Conservation (phyloP, 345 rosid species). For the Gossypium australe region DNA sequence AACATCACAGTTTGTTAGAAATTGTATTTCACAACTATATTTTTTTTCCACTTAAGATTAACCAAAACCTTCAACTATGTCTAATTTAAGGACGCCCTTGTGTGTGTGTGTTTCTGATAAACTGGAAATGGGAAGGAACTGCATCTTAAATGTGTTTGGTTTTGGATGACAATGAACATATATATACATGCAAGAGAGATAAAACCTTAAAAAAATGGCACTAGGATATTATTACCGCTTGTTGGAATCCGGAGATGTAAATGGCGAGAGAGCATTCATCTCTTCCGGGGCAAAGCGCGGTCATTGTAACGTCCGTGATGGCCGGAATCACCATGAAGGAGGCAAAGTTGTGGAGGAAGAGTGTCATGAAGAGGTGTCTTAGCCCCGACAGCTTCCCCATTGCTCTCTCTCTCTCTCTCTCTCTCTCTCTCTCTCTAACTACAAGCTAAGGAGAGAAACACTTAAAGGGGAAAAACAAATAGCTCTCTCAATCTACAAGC, state of each 20-base stretch:
- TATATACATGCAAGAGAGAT: neutral
- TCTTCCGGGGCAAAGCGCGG: slow-evolving; percentile 51
- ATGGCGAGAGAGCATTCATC: slow-evolving; percentile 60
- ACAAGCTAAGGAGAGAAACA: neutral
- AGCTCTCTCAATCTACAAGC: neutral
- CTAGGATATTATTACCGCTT: slow-evolving; percentile 35
- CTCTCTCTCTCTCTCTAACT: neutral
- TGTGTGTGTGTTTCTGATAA: neutral
- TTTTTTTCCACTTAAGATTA: neutral
- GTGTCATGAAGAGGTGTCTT: slow-evolving; percentile 44
- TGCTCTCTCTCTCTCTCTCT: neutral
- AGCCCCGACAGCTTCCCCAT: slow-evolving; percentile 34
- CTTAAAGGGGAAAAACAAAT: neutral
- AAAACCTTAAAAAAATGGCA: neutral
- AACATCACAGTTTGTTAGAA: neutral
- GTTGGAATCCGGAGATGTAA: slow-evolving; percentile 52
- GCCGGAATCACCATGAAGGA: slow-evolving; percentile 48
- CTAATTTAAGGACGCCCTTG: neutral
- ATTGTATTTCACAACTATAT: neutral
- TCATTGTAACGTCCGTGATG: slow-evolving; percentile 59
- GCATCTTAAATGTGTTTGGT: neutral
- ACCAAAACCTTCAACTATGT: neutral
- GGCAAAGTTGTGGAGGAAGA: slow-evolving; percentile 43
- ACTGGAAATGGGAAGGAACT: neutral
- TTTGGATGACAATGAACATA: neutral